These are phyloP conservation scores for Pseudogymnoascus sp. DNA, from an alignment of 2,329 filamentous ascomycete genomes.

Conservation along the genomic window DNA sequence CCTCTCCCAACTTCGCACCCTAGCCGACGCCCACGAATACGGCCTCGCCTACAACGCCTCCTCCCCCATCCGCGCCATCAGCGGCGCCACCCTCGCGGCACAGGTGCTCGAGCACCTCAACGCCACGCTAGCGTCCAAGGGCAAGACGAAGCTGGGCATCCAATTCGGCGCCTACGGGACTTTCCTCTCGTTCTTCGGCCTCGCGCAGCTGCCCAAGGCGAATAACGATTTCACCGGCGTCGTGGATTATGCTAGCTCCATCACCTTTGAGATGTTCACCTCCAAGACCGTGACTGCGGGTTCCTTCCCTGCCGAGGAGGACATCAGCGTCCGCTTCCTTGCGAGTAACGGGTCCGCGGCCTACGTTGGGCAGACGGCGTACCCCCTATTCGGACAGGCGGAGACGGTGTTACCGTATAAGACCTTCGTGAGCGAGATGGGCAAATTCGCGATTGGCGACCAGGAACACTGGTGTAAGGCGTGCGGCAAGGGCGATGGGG, in stretches of 20 bases:
- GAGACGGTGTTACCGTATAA: slow-evolving; percentile 56
- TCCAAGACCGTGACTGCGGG: slow-evolving; percentile 37
- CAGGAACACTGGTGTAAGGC: slow-evolving; percentile 63
- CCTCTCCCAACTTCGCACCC: slow-evolving; percentile 57
- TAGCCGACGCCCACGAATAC: slow-evolving; percentile 75
- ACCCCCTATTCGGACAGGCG: slow-evolving; percentile 53
- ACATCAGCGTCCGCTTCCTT: slow-evolving; percentile 53
- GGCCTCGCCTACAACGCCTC: slow-evolving; percentile 74
- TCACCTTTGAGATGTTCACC: slow-evolving; percentile 68
- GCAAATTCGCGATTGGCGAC: slow-evolving; percentile 58
- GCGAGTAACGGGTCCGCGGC: slow-evolving; percentile 52
- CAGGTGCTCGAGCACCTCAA: slow-evolving; percentile 48
- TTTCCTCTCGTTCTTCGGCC: slow-evolving; percentile 58
- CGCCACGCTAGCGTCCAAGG: slow-evolving; percentile 41
- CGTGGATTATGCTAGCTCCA: slow-evolving; percentile 75
- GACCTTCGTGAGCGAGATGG: slow-evolving; percentile 58
- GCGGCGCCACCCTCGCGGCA: slow-evolving; percentile 49
- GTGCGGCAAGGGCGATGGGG: slow-evolving; percentile 66
- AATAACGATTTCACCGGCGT: slow-evolving; percentile 64
- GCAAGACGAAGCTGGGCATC: slow-evolving; percentile 38
- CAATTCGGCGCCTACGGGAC: slow-evolving; percentile 56
- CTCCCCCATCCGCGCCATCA: slow-evolving; percentile 55
- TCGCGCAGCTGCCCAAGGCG: slow-evolving; percentile 43
- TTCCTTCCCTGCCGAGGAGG: slow-evolving; percentile 42
- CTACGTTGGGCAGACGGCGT: slow-evolving; percentile 43